Percentiles rank a stretch among this genome's conserved stretches.
Evolutionary conservation across 2,329 filamentous ascomycete genomes (phyloP).

Genomic region (Aspergillus vadensis): DNA sequence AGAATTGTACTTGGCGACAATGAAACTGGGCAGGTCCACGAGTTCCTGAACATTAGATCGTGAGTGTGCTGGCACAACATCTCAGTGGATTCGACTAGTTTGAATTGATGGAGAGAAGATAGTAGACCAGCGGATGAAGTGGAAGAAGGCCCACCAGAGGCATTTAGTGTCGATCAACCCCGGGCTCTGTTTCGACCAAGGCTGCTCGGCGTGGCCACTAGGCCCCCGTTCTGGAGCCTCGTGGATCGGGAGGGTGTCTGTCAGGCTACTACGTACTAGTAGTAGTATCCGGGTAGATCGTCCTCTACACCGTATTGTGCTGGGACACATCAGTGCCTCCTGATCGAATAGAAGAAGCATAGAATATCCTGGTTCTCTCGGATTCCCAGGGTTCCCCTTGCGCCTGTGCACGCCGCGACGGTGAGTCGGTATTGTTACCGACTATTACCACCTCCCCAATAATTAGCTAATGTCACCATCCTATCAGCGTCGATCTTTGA

Average conservation of each 20-base stretch:
- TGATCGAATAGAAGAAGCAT: no score
- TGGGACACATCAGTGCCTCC: no score
- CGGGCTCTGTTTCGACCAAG: conserved; percentile 6
- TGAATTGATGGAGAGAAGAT: background rate
- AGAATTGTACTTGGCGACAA: background rate
- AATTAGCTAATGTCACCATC: conserved; percentile 18
- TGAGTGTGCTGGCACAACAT: no score
- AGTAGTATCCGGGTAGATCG: background rate
- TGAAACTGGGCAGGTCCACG: background rate
- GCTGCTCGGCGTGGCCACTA: conserved; percentile 16
- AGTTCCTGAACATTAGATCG: background rate
- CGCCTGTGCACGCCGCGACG: background rate
- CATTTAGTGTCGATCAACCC: conserved; percentile 16
- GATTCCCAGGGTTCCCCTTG: conserved; percentile 3
- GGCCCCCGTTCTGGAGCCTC: conserved; percentile 12
- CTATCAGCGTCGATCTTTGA: background rate
- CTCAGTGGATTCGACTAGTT: no score
- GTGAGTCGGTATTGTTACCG: background rate
- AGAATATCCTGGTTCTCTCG: background rate
- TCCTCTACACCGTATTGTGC: background rate
- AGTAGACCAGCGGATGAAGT: background rate
- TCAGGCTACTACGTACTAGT: background rate
- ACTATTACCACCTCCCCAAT: background rate
- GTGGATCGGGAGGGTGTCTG: conserved; percentile 8
- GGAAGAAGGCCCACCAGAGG: conserved; percentile 7